Percentiles rank a stretch among this genome's conserved stretches.
These are phyloP conservation scores for Zancudomyces culisetae DNA, from an alignment of 371 early-diverging fungal species.

Conservation along the genomic window DNA sequence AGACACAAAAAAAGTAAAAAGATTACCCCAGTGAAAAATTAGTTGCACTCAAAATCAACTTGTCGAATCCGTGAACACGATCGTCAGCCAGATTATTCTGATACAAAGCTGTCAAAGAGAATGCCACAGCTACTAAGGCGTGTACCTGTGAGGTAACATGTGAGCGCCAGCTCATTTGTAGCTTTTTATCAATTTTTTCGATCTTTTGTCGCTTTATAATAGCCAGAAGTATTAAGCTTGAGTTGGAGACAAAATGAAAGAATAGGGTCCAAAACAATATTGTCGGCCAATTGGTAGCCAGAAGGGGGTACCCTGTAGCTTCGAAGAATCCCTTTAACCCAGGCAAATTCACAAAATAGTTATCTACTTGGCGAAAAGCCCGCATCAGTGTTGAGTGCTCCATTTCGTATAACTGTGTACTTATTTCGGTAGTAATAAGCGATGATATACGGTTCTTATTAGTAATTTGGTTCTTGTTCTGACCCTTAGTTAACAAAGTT, in stretches of 20 bases:
- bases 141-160: conserved; percentile 46
- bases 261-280: neutral
- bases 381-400: no score
- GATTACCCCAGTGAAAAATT: neutral
- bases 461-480: no score
- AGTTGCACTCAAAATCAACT: neutral
- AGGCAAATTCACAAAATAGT: neutral
- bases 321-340: neutral
- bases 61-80: conserved; percentile 54
- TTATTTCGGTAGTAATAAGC: no score
- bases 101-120: conserved; percentile 39
- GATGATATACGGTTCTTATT: no score
- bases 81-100: conserved; percentile 40
- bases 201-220: conserved; percentile 25
- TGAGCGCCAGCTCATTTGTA: conserved; percentile 43
- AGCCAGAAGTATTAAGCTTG: neutral
- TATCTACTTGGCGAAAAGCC: no score
- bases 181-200: conserved; percentile 30
- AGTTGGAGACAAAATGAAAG: neutral
- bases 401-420: no score
- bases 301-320: neutral
- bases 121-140: conserved; percentile 31
- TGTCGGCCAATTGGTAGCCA: conserved; percentile 2
- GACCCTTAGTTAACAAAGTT: no score
- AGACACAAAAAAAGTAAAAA: no score